Evolutionary conservation across 1,284 basidiomycete genomes (phyloP).

Genomic region (Heterobasidion irregulare): DNA sequence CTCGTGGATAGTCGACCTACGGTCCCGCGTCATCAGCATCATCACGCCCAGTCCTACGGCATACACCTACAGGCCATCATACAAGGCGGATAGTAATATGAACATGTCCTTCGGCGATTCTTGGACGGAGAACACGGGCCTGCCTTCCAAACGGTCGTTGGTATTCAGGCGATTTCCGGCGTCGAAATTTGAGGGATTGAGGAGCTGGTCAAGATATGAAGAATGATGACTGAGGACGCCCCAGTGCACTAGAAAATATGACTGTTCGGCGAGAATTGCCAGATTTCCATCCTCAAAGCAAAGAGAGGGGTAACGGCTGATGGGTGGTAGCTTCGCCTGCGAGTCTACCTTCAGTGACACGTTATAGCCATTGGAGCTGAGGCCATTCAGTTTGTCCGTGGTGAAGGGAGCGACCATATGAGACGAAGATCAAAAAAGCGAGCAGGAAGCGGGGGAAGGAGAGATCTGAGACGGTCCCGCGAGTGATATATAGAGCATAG

Average conservation of each 20-base stretch:
- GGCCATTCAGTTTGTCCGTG: conserved; percentile 18
- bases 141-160: conserved; percentile 36
- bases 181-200: conserved; percentile 13
- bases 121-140: conserved; percentile 39
- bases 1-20: neutral
- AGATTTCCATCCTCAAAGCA: conserved; percentile 63
- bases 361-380: conserved; percentile 40
- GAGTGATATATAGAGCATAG: neutral
- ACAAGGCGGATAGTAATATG: conserved; percentile 48
- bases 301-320: conserved; percentile 39
- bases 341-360: neutral
- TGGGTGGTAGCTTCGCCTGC: conserved; percentile 12
- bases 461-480: neutral
- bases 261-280: conserved; percentile 41
- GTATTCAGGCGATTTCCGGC: conserved; percentile 8
- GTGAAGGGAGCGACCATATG: neutral
- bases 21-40: no score
- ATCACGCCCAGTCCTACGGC: neutral
- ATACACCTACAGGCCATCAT: conserved; percentile 46
- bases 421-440: neutral
- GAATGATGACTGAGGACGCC: conserved; percentile 61
- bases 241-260: conserved; percentile 60
- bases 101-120: conserved; percentile 45
- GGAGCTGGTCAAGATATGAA: conserved; percentile 29
- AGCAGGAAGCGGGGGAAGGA: neutral